These are phyloP conservation scores for Dioscorea alata DNA, from an alignment of 106 monocot genomes.

Conservation along the genomic window DNA sequence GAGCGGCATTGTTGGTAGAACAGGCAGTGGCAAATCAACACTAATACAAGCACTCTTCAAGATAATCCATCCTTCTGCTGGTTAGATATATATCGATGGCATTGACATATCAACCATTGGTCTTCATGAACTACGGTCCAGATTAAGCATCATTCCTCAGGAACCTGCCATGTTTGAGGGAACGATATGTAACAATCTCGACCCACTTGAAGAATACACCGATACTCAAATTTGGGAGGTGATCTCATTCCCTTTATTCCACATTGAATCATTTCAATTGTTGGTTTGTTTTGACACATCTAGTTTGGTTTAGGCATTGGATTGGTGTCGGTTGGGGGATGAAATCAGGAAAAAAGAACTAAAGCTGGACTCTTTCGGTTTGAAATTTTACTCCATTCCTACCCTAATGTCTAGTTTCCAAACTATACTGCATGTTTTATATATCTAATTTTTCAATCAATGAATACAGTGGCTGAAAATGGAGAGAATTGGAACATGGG, in stretches of 20 bases:
- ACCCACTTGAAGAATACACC: conserved; percentile 75
- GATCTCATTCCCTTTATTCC: neutral
- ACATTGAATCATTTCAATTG: neutral
- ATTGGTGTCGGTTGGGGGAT: conserved; percentile 81
- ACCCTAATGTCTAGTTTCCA: neutral
- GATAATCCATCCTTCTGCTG: conserved; percentile 63
- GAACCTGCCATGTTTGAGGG: conserved; percentile 99
- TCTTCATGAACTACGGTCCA: conserved; percentile 73
- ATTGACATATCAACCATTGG: conserved; percentile 67
- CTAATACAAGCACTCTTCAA: conserved; percentile 74
- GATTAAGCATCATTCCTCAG: conserved; percentile 88
- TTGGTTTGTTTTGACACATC: neutral
- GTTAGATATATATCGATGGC: conserved; percentile 64
- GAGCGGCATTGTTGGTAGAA: conserved; percentile 84
- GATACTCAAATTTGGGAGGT: conserved; percentile 94
- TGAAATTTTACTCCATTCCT: neutral
- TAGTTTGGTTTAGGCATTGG: conserved; percentile 36
- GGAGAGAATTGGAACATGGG: conserved; percentile 97
- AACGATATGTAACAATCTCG: conserved; percentile 68
- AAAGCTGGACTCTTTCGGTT: conserved; percentile 73
- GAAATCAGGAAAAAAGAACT: conserved; percentile 66
- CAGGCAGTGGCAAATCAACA: conserved; percentile 84
- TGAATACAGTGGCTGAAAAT: conserved; percentile 60
- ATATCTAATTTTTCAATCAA: no score
- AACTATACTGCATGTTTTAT: neutral